Evolutionary conservation across 192 early-diverging fungal genomes (phyloP), one percentile per base, ranked within the genome.

Genomic region (Linderina pennispora): DNA sequence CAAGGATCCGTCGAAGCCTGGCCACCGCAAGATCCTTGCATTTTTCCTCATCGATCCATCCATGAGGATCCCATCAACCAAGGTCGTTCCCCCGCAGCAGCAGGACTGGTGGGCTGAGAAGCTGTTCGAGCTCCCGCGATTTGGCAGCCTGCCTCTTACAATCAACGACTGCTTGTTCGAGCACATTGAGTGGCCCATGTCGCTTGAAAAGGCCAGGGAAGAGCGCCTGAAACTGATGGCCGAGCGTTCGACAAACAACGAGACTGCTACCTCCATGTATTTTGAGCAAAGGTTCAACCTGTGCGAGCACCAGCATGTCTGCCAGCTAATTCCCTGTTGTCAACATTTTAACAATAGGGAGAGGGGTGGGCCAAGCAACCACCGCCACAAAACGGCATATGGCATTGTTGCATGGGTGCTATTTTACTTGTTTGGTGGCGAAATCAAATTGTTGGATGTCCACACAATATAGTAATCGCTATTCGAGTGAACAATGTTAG

Each of bases 31-130:
- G 53, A 83, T 87, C 31, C 44, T 90, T 3, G 65, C 59, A 4
- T 86, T 88, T 36, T 86, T 87, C 67, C 65, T 88, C 28, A 74
- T 90, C 1, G 65, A 90, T 36, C 88, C 88, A 0, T 40, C 65
- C 0, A 48, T 46, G 6, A 62, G 53, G 13, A 64, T 83, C 20
- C 37, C 73, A 2, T 82, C 79, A 8, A 85, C 83, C 2, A 53
- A 55, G 11, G 23, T 77, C 39, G 78, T 89, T 5, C 80, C 83
- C 1, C 79, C 81, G 21, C 85, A 89, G 63, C 77, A 84, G 53
- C 50, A 53, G 48, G 74, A 50, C 15, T 80, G 78, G 78, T 50
- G 50, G 52, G 28, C 34, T 2, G 44, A 49, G 11, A 16, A 16
- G 17, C 28, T 22, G 14, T 23, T 55, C 24, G 20, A 14, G 9